These are phyloP conservation scores for Papiliotrema nemorosa DNA, from an alignment of 1,284 basidiomycete genomes.

Conservation along the genomic window DNA sequence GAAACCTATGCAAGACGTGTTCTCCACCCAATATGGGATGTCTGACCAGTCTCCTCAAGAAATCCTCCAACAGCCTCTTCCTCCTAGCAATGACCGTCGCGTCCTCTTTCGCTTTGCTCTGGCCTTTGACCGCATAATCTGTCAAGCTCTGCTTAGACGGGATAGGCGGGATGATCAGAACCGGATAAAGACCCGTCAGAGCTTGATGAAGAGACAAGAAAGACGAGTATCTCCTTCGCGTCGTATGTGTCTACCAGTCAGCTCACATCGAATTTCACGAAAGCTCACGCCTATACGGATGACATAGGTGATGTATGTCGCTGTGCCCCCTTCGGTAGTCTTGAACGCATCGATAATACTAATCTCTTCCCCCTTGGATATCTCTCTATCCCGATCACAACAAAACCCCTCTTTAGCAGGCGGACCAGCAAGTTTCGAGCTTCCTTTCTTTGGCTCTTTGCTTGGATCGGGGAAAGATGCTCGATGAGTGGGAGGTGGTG, in stretches of 20 bases:
- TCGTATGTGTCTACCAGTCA: constrained; percentile 64
- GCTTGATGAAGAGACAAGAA: constrained; percentile 88
- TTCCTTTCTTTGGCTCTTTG: constrained; percentile 34
- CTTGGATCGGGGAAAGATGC: constrained; percentile 46
- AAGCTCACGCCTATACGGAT: constrained; percentile 79
- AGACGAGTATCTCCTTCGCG: constrained; percentile 90
- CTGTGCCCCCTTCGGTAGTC: constrained; percentile 77
- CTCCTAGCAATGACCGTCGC: constrained; percentile 84
- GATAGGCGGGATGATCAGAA: constrained; percentile 94
- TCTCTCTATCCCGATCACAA: constrained; percentile 46
- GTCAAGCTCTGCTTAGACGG: constrained; percentile 94
- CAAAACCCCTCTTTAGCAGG: constrained; percentile 44
- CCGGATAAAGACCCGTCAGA: constrained; percentile 86
- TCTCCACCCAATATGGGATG: constrained; percentile 94
- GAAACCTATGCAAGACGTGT: constrained; percentile 89
- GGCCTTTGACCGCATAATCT: constrained; percentile 91
- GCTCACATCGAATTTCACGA: background rate
- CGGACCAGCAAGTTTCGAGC: constrained; percentile 35
- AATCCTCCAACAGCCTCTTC: constrained; percentile 92
- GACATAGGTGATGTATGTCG: constrained; percentile 92
- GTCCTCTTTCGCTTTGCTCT: constrained; percentile 95
- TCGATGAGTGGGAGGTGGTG: constrained; percentile 45
- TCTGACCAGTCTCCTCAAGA: constrained; percentile 79
- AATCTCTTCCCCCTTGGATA: constrained; percentile 43
- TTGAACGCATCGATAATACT: constrained; percentile 88